Base-by-base conservation (phyloP, 2,329 filamentous ascomycete genomes). In the Ophiostoma novo-ulmi region DNA sequence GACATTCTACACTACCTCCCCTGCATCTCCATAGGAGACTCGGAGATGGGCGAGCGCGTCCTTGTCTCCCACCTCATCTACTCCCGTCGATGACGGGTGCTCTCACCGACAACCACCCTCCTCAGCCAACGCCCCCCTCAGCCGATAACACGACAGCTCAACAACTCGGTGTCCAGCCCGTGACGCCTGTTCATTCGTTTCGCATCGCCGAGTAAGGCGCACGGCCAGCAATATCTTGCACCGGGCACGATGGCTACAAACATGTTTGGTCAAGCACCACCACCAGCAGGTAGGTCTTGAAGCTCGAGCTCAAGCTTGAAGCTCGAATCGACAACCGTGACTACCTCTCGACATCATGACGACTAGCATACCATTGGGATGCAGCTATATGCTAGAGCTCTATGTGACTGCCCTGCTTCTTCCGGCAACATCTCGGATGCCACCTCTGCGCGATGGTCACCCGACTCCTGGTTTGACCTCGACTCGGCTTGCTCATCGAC, bases 211-310 rank as follows among this genome's bases (percentile, higher is more conserved):
- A 36, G 61, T 11, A 14, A 39, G 63, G 36, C 36, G 20, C 20
- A 41, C 63, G 36, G 63, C 20, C 36, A 65, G 63, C 10, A 38
- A 13, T n/a, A 65, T 36, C 36, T 65, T 36, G 10, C 63, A 41
- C 63, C 63, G 36, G 63, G 35, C 36, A 38, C 63, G 8, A 65
- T 65, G 63, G 63, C 63, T 8, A 22, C 63, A 39, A 65, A 65
- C 66, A 68, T 67, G 65, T 67, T 67, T 67, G 65, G 66, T 31
- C 31, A 55, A 44, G 39, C 66, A 36, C 66, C 66, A 35, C 17
- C 44, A 55, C 41, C 35, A 55, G 65, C 38, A 41, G 65, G 65
- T 67, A 67, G 38, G 65, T 67, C 65, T 22, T 22, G 31, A 58
- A 55, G 20, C 63, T 38, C 20, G 35, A 39, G 20, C 44, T 48